Evolutionary conservation across 23 red algal genomes (phyloP).

Genomic region (Gracilaria gracilis): DNA sequence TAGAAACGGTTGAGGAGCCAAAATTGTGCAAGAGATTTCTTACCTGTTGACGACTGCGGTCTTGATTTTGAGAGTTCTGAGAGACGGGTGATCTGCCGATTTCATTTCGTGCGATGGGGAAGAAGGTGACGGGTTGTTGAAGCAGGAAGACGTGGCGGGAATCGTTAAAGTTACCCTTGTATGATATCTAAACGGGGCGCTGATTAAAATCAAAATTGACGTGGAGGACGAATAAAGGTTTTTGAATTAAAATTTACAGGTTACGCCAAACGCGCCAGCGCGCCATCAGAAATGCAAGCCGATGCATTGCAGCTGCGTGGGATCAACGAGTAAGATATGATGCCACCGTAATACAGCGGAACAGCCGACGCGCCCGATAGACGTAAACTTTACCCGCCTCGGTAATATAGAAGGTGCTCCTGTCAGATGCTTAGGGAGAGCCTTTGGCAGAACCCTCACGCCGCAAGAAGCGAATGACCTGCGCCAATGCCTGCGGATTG

Average conservation of each 20-base stretch:
- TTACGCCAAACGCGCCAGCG: not conserved
- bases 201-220: not conserved
- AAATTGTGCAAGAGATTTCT: not conserved
- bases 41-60: conserved; percentile 61
- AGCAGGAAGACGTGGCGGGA: not conserved
- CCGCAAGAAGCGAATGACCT: conserved; percentile 54
- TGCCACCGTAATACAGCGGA: conserved; percentile 2
- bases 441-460: conserved; percentile 45
- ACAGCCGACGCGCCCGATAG: not conserved
- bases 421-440: not conserved
- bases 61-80: conserved; percentile 59
- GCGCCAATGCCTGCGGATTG: conserved; percentile 63
- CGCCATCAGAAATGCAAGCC: not conserved
- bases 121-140: not conserved
- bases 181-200: too few relatives aligned
- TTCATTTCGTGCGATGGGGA: not conserved
- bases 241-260: not conserved
- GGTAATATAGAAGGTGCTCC: not conserved
- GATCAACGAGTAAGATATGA: not conserved
- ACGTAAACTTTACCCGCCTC: not conserved
- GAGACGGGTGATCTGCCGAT: not conserved
- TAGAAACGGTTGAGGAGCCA: not conserved
- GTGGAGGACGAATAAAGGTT: not conserved
- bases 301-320: not conserved
- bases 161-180: not conserved